Base-by-base conservation (phyloP, 768 basidiomycete genomes). In the Boletellus sp. region DNA sequence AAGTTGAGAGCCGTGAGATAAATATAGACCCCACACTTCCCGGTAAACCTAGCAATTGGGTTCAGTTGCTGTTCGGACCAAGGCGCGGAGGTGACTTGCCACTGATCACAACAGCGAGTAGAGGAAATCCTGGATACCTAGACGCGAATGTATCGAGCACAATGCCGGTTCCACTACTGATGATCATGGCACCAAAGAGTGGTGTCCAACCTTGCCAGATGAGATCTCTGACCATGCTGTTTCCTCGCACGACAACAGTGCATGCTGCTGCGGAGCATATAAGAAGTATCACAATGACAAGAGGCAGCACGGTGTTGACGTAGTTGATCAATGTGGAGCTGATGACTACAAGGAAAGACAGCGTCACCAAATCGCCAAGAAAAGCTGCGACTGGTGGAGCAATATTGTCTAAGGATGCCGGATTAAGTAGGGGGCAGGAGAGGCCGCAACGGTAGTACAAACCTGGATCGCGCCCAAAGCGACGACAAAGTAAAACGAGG, bases 351-450 rank as follows among this genome's bases (percentile, higher is more conserved):
- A 98, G 72, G 47, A 97, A 82, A 51, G 83, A 77, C 42, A 99
- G 81, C 0, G 95, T 95, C 43, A 98, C 77, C 31, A 99, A 77
- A 61, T 98, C 96, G 5, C 96, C 95, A 2, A 98, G 77, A 59
- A 90, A 92, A 3, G 92, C 82, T 0, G 96, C 96, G 9, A 98
- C 77, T 0, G 96, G 94, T 0, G 96, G 91, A 2, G 94, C 89
- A 56, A 98, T 94, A 66, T 99, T 99, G 64, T 96, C 94, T 92
- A 61, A 7, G 38, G 13, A 28, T 11, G 6, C 3, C 10, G 19
- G 34, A 45, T 60, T 16, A 49, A 23, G 28, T 13, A 8, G 37
- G 17, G 15, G 41, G 16, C 31, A 31, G 22, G 19, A 22, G 32
- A 24, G 22, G 6, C 2, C 17, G 42, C 4, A 17, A 10, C 3